Base-by-base conservation (phyloP, 345 rosid genomes). In the Hibiscus tridactylites region DNA sequence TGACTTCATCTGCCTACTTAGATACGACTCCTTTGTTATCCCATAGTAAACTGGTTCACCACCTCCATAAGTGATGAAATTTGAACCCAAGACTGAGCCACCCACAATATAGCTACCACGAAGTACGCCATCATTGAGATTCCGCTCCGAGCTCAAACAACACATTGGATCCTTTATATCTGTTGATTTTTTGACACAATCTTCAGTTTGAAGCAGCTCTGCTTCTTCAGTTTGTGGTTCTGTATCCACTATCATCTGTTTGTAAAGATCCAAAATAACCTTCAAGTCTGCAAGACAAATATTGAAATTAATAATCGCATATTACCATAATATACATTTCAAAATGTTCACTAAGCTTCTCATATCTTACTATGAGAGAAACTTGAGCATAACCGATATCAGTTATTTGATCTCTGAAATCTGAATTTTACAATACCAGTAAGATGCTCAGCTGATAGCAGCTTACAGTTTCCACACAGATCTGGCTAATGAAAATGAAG, bases 71-170 rank as follows among this genome's bases (percentile, higher is more conserved):
- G 96, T 91, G 13, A 89, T 58, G 72, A 89, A 91, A 70, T 91
- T 90, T 96, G 90, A 93, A 64, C 94, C 98, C 75, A 90, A 86
- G 39, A 88, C 90, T 0, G 96, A 91, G 33, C 96, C 91, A 26
- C 97, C 97, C 15, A 86, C 82, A 26, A 88, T 74, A n/a, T 71
- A 52, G 10, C 82, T 73, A 26, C 74, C 75, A 9, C 68, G 79
- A 54, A 64, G 50, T 68, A 64, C 65, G 29, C 61, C 58, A 69
- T 74, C 79, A 9, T 70, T 76, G 35, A 66, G 19, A 3, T 66
- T 47, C 21, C 6, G 8, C 57, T 8, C 70, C 6, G 68, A 42
- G 24, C 29, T n/a, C 37, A 0, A 35, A 35, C 6, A 35, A 35
- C 6, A 5, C 37, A 35, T 35, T 35, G 37, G 6, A 65, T 19